These are phyloP conservation scores for Coniosporium apollinis DNA, from an alignment of 495 filamentous ascomycete species.

Conservation along the genomic window DNA sequence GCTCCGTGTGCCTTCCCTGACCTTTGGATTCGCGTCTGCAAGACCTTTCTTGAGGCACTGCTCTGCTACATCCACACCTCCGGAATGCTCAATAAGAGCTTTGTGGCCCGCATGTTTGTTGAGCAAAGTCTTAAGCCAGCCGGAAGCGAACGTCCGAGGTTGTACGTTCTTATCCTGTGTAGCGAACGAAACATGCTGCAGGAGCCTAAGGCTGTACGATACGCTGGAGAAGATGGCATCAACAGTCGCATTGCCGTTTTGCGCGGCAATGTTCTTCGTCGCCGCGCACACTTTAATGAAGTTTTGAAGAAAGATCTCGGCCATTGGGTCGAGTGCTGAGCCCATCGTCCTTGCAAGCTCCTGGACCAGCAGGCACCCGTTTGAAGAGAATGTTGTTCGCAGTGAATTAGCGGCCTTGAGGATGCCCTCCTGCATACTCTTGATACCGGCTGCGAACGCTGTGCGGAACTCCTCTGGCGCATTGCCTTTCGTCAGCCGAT, in stretches of 20 bases:
- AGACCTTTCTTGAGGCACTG: conserved; percentile 80
- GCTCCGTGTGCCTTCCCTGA: conserved; percentile 64
- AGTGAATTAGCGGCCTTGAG: conserved; percentile 75
- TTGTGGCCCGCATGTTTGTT: conserved; percentile 66
- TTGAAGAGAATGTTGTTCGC: conserved; percentile 74
- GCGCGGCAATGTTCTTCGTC: conserved; percentile 78
- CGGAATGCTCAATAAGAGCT: conserved; percentile 63
- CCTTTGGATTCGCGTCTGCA: conserved; percentile 68
- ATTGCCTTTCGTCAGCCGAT: conserved; percentile 69
- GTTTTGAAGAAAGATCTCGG: conserved; percentile 77
- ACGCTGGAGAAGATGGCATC: conserved; percentile 59
- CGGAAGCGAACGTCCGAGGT: conserved; percentile 56
- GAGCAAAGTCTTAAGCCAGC: conserved; percentile 72
- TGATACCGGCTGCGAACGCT: conserved; percentile 49
- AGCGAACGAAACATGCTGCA: conserved; percentile 68
- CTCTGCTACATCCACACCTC: conserved; percentile 64
- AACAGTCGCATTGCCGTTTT: conserved; percentile 60
- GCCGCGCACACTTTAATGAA: conserved; percentile 73
- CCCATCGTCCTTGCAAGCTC: conserved; percentile 66
- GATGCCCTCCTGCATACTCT: conserved; percentile 68
- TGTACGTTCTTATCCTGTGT: conserved; percentile 85
- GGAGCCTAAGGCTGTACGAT: conserved; percentile 57
- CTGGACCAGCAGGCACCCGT: conserved; percentile 69
- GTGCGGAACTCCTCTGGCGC: conserved; percentile 58
- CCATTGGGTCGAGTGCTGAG: conserved; percentile 67